phyloP scores from a whole-genome alignment of 345 rosid species.

The Eucalyptus caleyi region DNA sequence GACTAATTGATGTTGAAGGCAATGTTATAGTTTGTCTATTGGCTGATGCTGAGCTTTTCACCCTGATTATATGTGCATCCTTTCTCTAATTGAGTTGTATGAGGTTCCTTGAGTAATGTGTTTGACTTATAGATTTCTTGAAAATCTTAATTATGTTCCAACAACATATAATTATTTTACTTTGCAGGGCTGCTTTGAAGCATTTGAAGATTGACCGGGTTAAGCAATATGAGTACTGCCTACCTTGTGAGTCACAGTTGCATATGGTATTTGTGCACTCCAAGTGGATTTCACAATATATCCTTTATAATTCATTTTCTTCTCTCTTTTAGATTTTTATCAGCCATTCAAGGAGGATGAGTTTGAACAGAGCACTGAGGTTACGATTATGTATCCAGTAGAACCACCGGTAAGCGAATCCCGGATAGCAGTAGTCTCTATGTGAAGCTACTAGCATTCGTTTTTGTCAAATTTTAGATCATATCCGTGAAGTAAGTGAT shows the following conservation, averaged over 20 bases:
- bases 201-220: constrained; percentile 79
- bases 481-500: not conserved
- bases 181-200: constrained; percentile 80
- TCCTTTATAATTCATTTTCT: not conserved
- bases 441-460: not conserved
- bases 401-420: constrained; percentile 71
- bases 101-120: not conserved
- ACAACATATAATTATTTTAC: not conserved
- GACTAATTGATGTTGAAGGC: not conserved
- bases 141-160: not conserved
- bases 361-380: constrained; percentile 81
- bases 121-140: not conserved
- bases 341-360: constrained; percentile 86
- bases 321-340: constrained; percentile 51
- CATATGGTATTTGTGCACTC: not conserved
- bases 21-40: not conserved
- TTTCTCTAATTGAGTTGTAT: not conserved
- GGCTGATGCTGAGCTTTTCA: not conserved
- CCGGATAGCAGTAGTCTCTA: not conserved
- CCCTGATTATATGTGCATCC: not conserved
- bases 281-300: not conserved
- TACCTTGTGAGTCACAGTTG: constrained; percentile 70
- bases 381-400: constrained; percentile 62
- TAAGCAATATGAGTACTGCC: constrained; percentile 87
- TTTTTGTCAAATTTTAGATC: not conserved